Percentiles rank a stretch among this genome's conserved stretches.
These are phyloP conservation scores for Melampsora americana DNA, from an alignment of 1,284 basidiomycete genomes.

Conservation along the genomic window DNA sequence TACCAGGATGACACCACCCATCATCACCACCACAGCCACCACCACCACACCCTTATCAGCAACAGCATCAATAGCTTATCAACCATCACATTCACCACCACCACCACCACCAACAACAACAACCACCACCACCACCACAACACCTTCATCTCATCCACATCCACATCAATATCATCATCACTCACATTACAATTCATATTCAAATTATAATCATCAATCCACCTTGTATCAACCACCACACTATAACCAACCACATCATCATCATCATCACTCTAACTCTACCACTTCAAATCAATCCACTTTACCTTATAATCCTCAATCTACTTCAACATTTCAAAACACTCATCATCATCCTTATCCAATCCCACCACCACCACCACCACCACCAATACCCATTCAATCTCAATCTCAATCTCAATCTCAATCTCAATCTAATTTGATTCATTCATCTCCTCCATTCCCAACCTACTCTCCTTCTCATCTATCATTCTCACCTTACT, in stretches of 20 bases:
- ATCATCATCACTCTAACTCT: not conserved
- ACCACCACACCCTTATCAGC: too few relatives aligned
- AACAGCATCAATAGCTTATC: not conserved
- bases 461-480: not conserved
- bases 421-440: not conserved
- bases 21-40: too few relatives aligned
- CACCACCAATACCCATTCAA: not conserved
- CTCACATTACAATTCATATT: too few relatives aligned
- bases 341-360: not conserved
- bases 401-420: not conserved
- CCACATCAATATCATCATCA: too few relatives aligned
- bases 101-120: not conserved
- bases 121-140: not conserved
- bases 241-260: not conserved
- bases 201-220: not conserved
- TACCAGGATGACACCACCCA: too few relatives aligned
- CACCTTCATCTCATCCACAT: too few relatives aligned
- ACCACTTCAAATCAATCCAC: not conserved
- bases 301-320: not conserved
- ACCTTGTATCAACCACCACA: not conserved
- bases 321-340: not conserved
- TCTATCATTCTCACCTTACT: not conserved
- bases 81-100: not conserved
- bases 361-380: not conserved
- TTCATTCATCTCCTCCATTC: too few relatives aligned